Conservation (phyloP, 257 asterid species). For the Jacaranda mimosifolia region DNA sequence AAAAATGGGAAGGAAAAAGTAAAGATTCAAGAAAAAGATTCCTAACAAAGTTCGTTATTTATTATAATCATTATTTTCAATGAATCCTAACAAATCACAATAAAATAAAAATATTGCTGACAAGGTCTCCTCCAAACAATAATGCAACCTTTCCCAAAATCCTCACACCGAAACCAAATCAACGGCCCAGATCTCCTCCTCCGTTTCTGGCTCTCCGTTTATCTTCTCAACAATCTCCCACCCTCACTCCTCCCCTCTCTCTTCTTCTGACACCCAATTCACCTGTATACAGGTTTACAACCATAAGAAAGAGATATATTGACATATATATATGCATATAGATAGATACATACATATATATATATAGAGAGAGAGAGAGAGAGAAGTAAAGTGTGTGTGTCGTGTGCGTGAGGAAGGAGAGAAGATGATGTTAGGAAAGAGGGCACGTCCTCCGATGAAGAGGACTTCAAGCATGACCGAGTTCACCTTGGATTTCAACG, state of each 20-base stretch:
- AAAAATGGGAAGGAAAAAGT: not conserved
- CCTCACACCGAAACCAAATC: conserved; percentile 41
- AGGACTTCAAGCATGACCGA: conserved; percentile 84
- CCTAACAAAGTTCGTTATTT: not conserved
- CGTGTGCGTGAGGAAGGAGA: not conserved
- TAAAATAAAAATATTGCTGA: conserved; percentile 42
- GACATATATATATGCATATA: too few relatives aligned
- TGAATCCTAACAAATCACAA: conserved; percentile 28
- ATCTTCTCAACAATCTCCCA: conserved; percentile 56
- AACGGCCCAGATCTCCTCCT: conserved; percentile 69
- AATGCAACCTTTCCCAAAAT: conserved; percentile 45
- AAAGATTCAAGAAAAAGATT: conserved; percentile 35
- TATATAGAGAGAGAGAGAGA: conserved; percentile 13
- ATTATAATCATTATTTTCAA: not conserved
- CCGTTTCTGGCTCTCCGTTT: conserved; percentile 60
- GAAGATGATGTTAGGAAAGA: conserved; percentile 77
- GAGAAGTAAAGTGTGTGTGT: conserved; percentile 21
- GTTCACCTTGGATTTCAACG: conserved; percentile 60
- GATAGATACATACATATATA: not conserved
- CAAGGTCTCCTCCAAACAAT: conserved; percentile 50
- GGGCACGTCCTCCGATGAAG: conserved; percentile 75
- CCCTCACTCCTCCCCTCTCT: conserved; percentile 13
- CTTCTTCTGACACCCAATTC: not conserved
- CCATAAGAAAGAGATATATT: not conserved
- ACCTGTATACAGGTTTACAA: not conserved